Conservation (phyloP, 495 filamentous ascomycete genomes). For the Ramalina intermedia region DNA sequence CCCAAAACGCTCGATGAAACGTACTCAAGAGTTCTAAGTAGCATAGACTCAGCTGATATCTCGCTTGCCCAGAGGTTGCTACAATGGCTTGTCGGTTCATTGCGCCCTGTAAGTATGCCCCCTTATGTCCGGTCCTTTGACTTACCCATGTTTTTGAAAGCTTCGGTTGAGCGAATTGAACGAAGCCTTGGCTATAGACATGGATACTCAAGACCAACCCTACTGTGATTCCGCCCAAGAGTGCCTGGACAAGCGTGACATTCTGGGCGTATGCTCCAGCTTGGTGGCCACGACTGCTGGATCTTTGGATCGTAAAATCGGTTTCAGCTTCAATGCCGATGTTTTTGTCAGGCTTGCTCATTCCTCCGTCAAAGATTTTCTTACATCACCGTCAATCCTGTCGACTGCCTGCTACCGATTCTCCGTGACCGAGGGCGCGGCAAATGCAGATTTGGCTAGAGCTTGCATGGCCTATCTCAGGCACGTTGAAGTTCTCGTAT, state of each 20-base stretch:
- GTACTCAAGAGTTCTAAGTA: constrained; percentile 21
- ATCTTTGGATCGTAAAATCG: too few species aligned
- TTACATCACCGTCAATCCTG: not conserved
- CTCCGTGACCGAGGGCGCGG: too few species aligned
- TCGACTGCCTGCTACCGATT: too few species aligned
- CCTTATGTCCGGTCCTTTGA: too few species aligned
- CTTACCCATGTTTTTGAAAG: not conserved
- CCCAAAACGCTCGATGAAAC: constrained; percentile 24
- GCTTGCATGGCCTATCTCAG: not conserved
- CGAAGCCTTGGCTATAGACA: not conserved
- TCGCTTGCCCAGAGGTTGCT: not conserved
- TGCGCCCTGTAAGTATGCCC: not conserved
- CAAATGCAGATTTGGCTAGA: too few species aligned
- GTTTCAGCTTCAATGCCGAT: not conserved
- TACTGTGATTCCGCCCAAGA: not conserved
- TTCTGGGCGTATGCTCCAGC: not conserved
- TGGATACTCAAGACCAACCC: not conserved
- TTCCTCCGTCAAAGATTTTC: not conserved
- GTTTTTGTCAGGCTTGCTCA: not conserved
- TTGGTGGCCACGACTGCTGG: not conserved
- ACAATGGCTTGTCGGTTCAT: not conserved
- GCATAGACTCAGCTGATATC: constrained; percentile 12
- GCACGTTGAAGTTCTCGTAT: not conserved
- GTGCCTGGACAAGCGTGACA: not conserved
- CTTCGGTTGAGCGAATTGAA: not conserved